Evolutionary conservation across 2,329 filamentous ascomycete genomes (phyloP), one percentile per base, ranked within the genome.

Genomic region (Trichophyton verrucosum): DNA sequence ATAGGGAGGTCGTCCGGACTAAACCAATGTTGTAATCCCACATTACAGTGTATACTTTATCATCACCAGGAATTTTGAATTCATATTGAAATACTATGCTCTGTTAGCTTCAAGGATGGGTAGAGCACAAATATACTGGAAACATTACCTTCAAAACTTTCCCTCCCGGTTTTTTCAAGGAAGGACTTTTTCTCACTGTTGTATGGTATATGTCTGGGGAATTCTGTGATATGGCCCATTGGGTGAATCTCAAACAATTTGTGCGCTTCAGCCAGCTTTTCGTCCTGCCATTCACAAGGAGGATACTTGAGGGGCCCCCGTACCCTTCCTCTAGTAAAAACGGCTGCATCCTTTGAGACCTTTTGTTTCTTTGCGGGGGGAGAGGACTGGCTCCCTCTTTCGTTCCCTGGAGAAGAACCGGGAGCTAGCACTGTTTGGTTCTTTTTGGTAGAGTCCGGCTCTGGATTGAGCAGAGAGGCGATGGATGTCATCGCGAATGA

Each of bases 11-110:
- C 74, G 95, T 95, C 64, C 92, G 86, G 64, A 97, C 91, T 33
- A 97, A 85, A 7, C 94, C 94, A 64, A 92, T 84, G 68, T 95
- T 92, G 76, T 96, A 96, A 73, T 99, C 94, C 94, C 94, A 99
- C 83, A 96, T 91, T 63, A 97, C 85, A 0, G 82, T 83, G 71
- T 87, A 91, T 59, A 82, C 79, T 64, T 79, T 81, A 1, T 86
- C 81, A 53, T 87, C 82, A 9, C 80, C 83, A 0, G 88, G 88
- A 2, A 87, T 72, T 66, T 80, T 82, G 78, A 95, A 96, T 40
- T 83, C 84, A 73, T 96, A 97, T 67, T 91, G 84, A 71, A 91
- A 91, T 27, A 90, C 89, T 94, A 33, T n/a, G 7, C 11, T 22
- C 51, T 3, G 27, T 55, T 36, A 55, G 55, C 11, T 13, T 57